Conservation (phyloP, 176 grass and related monocot genomes). For the Eremochloa ophiuroides region DNA sequence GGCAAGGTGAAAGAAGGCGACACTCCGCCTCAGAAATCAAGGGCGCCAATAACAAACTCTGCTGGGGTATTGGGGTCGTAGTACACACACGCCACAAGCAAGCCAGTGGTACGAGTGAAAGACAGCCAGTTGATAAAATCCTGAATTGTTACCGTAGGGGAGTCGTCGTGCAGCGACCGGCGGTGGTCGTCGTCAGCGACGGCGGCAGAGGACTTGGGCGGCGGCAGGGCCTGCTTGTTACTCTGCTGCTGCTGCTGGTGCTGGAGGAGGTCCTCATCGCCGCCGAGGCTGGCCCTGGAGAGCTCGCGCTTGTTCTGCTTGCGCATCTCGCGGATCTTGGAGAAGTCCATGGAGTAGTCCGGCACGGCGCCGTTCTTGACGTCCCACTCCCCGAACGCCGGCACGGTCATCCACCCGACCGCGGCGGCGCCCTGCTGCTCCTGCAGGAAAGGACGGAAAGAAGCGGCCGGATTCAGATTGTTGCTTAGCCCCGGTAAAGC, state of each 20-base stretch:
- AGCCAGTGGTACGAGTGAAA: background rate
- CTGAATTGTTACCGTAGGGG: constrained; percentile 41
- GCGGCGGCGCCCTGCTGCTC: constrained; percentile 3
- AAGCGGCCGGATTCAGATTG: background rate
- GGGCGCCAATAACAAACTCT: background rate
- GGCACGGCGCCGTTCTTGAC: constrained; percentile 74
- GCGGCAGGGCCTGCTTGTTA: background rate
- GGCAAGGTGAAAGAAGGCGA: background rate
- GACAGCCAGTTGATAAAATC: background rate
- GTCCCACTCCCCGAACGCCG: constrained; percentile 80
- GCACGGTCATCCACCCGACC: constrained; percentile 65
- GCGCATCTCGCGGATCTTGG: constrained; percentile 85
- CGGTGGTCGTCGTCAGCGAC: constrained; percentile 23
- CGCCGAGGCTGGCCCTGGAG: constrained; percentile 55
- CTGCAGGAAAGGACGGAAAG: background rate
- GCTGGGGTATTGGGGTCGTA: no score
- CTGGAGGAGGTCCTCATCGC: constrained; percentile 52
- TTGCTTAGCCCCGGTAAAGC: background rate
- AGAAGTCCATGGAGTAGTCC: constrained; percentile 88
- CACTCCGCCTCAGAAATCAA: background rate
- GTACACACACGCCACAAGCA: no score
- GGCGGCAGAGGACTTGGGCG: background rate
- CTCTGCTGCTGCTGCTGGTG: background rate
- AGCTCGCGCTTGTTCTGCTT: constrained; percentile 87
- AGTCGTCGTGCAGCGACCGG: constrained; percentile 49